Conservation (phyloP, 345 rosid genomes). For the Lagerstroemia speciosa region DNA sequence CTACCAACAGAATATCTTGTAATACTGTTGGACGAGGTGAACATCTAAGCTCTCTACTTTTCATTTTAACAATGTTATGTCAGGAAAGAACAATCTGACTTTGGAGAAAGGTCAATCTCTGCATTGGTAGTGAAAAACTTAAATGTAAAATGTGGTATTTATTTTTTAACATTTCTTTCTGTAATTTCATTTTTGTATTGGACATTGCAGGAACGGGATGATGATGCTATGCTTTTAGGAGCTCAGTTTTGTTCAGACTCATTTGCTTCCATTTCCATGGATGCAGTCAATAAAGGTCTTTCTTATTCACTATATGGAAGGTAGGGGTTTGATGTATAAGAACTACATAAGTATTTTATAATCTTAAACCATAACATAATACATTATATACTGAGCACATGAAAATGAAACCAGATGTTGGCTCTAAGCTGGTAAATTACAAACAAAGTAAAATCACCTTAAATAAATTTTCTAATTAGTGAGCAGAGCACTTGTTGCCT, state of each 20-base stretch:
- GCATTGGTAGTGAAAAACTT: not conserved
- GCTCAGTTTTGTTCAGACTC: constrained; percentile 83
- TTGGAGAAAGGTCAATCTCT: not conserved
- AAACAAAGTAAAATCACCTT: not conserved
- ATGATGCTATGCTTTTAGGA: constrained; percentile 70
- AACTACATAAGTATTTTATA: not conserved
- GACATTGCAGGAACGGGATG: constrained; percentile 65
- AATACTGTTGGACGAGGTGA: constrained; percentile 80
- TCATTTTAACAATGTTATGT: not conserved
- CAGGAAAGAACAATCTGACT: not conserved
- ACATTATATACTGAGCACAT: not conserved
- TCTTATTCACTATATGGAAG: constrained; percentile 82
- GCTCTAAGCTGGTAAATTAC: not conserved
- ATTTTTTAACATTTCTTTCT: not conserved
- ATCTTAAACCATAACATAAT: not conserved
- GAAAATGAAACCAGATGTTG: not conserved
- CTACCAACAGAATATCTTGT: constrained; percentile 93
- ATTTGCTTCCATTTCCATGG: constrained; percentile 68
- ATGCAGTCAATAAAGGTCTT: constrained; percentile 42
- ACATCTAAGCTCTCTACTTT: not conserved
- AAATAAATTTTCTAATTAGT: not conserved
- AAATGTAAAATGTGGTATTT: not conserved
- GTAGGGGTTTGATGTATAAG: constrained; percentile 21
- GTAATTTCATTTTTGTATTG: not conserved
- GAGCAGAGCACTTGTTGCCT: not conserved